Evolutionary conservation across 2,329 filamentous ascomycete genomes (phyloP).

Genomic region (Daldinia sp.): DNA sequence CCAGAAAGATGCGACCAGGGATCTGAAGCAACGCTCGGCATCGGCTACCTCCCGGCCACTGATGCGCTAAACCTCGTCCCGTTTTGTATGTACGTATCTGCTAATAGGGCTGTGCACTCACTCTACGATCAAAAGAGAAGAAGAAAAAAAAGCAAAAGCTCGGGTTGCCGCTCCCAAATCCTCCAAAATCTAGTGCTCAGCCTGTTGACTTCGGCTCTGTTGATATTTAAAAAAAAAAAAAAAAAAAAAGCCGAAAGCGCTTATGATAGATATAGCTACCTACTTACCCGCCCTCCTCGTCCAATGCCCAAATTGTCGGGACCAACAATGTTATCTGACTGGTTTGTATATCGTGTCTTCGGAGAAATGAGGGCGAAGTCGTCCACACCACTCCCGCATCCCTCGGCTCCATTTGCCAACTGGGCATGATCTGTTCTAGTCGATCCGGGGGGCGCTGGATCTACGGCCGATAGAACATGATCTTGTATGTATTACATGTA

Average conservation of each 20-base stretch:
- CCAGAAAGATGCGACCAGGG: conserved; percentile 28
- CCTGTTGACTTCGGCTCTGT: conserved; percentile 3
- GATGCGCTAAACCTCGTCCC: background rate
- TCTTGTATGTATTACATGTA: background rate
- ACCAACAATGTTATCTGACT: conserved; percentile 15
- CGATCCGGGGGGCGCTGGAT: background rate
- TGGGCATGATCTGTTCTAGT: background rate
- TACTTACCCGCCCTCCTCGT: conserved; percentile 16
- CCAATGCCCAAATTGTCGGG: conserved; percentile 40
- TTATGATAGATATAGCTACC: conserved; percentile 7
- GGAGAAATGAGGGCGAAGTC: conserved; percentile 15
- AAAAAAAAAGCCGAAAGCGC: conserved; percentile 22
- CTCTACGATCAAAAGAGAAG: background rate
- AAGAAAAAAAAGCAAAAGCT: background rate
- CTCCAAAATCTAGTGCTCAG: background rate
- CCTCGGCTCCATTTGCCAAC: background rate
- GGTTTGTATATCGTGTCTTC: conserved; percentile 12
- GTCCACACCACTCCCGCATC: conserved; percentile 5
- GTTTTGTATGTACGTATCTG: background rate
- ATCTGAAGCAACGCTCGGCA: conserved; percentile 24
- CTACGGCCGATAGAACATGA: conserved; percentile 13
- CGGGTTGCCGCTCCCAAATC: background rate
- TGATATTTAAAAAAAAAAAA: no score
- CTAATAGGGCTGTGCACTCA: conserved; percentile 10
- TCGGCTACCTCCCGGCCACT: conserved; percentile 15